phyloP scores from a whole-genome alignment of 2,329 filamentous ascomycete species.

The Claviceps digitariae region DNA sequence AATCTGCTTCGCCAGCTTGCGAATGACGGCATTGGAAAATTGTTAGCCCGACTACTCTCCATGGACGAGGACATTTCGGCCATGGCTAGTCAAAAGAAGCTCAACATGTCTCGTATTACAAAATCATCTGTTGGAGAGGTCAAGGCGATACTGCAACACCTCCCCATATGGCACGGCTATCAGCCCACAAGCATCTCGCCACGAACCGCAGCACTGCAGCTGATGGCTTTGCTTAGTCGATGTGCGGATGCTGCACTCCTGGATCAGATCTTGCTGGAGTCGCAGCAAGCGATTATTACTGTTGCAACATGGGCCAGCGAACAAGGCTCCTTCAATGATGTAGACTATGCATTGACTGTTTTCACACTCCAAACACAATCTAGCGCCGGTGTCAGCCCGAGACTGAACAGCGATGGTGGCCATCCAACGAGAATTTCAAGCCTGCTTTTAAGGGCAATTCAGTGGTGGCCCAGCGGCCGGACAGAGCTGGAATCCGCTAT shows the following conservation, averaged over 20 bases:
- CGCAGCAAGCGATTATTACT: constrained; percentile 14
- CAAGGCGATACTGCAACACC: constrained; percentile 35
- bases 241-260: constrained; percentile 16
- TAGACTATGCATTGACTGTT: constrained; percentile 31
- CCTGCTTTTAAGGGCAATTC: constrained; percentile 17
- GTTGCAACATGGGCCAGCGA: constrained; percentile 12
- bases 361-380: constrained; percentile 24
- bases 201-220: constrained; percentile 48
- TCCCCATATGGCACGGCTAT: constrained; percentile 46
- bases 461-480: constrained; percentile 17
- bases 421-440: constrained; percentile 17
- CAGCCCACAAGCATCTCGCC: constrained; percentile 42
- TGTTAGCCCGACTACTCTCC: constrained; percentile 43
- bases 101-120: constrained; percentile 54
- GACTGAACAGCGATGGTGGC: constrained; percentile 10
- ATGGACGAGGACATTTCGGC: constrained; percentile 40
- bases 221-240: constrained; percentile 34
- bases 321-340: constrained; percentile 10
- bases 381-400: constrained; percentile 11
- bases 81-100: constrained; percentile 50
- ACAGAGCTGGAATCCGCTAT: constrained; percentile 15
- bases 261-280: constrained; percentile 16
- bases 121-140: constrained; percentile 43
- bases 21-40: constrained; percentile 36
- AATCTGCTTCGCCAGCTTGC: constrained; percentile 45